Evolutionary conservation across 345 rosid genomes (phyloP).

Genomic region (Acer saccharum): DNA sequence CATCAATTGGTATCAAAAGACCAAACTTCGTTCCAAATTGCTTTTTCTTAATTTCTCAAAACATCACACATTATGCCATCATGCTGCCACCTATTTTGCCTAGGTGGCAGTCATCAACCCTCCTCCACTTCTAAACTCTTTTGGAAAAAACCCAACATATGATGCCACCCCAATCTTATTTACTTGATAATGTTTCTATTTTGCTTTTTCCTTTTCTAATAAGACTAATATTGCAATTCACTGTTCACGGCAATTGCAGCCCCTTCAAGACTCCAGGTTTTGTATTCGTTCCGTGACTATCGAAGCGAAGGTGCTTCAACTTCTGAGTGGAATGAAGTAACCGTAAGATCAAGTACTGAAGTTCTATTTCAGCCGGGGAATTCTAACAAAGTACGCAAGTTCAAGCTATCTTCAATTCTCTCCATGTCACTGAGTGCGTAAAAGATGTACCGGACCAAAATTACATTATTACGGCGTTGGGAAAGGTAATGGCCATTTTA

Average conservation of each 20-base stretch:
- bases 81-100: too few species aligned
- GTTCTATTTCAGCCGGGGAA: constrained; percentile 65
- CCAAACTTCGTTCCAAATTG: too few species aligned
- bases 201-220: not conserved
- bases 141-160: not conserved
- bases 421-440: constrained; percentile 79
- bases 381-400: constrained; percentile 60
- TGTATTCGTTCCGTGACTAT: constrained; percentile 78
- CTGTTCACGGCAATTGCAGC: constrained; percentile 48
- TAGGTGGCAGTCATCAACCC: not conserved
- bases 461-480: not conserved
- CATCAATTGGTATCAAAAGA: too few species aligned
- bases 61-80: too few species aligned
- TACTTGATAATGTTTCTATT: not conserved
- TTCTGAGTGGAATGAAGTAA: constrained; percentile 76
- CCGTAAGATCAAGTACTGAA: constrained; percentile 81
- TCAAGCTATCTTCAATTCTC: constrained; percentile 68
- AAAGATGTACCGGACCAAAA: not conserved
- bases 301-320: constrained; percentile 72
- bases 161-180: not conserved
- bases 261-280: constrained; percentile 70
- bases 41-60: too few species aligned
- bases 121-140: not conserved
- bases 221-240: not conserved
- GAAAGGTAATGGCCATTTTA: not conserved